These are phyloP conservation scores for Starmerella vaccinii DNA, from an alignment of 805 yeast genomes.

Conservation along the genomic window DNA sequence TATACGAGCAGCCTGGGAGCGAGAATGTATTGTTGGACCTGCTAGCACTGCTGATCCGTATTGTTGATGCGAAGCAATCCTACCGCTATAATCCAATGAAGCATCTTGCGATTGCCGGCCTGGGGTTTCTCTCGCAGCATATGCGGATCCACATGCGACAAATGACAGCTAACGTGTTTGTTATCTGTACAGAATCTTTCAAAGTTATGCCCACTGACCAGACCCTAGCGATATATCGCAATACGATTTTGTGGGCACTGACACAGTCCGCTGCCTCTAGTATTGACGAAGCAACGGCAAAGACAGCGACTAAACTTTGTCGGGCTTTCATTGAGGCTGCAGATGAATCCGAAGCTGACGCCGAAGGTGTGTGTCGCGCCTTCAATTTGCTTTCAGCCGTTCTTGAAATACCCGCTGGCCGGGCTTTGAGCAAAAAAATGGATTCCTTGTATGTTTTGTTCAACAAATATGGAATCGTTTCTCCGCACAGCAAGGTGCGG, in stretches of 20 bases:
- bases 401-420: constrained; percentile 13
- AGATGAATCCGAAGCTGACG: constrained; percentile 28
- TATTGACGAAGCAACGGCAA: constrained; percentile 28
- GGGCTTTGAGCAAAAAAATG: constrained; percentile 12
- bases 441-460: constrained; percentile 25
- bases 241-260: constrained; percentile 22
- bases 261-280: constrained; percentile 19
- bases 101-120: constrained; percentile 21
- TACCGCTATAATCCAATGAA: constrained; percentile 23
- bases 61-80: constrained; percentile 19
- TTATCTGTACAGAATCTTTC: constrained; percentile 19
- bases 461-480: constrained; percentile 24
- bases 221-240: constrained; percentile 15
- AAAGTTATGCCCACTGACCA: constrained; percentile 14
- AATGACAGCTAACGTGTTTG: constrained; percentile 20
- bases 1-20: constrained; percentile 13
- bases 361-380: constrained; percentile 24
- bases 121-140: constrained; percentile 17
- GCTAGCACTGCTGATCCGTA: constrained; percentile 18
- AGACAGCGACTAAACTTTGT: constrained; percentile 30
- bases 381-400: constrained; percentile 27
- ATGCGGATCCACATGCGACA: constrained; percentile 18
- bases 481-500: constrained; percentile 23
- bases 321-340: constrained; percentile 20
- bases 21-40: constrained; percentile 17